phyloP scores from a whole-genome alignment of 768 basidiomycete species.

The Sistotremastrum suecicum region DNA sequence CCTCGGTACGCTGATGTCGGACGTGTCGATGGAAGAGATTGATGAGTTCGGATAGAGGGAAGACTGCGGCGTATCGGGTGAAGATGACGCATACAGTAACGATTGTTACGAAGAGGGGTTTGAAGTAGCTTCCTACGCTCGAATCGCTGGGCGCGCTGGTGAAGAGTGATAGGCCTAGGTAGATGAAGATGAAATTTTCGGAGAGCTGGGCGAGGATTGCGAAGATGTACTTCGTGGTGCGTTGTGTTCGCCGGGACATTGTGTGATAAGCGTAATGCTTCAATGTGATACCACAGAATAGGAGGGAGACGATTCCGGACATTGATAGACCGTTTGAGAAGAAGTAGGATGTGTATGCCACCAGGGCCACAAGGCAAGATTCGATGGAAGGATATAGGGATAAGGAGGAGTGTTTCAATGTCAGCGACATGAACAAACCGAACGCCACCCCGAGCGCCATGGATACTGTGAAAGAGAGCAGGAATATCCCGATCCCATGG shows the following conservation, averaged over 20 bases:
- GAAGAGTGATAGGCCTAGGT: slow-evolving; percentile 94
- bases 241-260: slow-evolving; percentile 91
- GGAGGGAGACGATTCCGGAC: slow-evolving; percentile 92
- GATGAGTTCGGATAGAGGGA: slow-evolving; percentile 89
- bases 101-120: slow-evolving; percentile 88
- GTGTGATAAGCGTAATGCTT: slow-evolving; percentile 99
- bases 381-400: slow-evolving; percentile 85
- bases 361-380: slow-evolving; percentile 88
- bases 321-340: slow-evolving; percentile 93
- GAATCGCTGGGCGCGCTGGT: slow-evolving; percentile 70
- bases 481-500: slow-evolving; percentile 94
- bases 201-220: slow-evolving; percentile 85
- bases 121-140: slow-evolving; percentile 73
- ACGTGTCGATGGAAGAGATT: slow-evolving; percentile 81
- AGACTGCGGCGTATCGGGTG: slow-evolving; percentile 90
- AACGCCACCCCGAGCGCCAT: slow-evolving; percentile 90
- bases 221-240: slow-evolving; percentile 92
- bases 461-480: slow-evolving; percentile 87
- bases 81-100: slow-evolving; percentile 87
- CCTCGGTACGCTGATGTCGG: slow-evolving; percentile 76
- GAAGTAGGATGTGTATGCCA: slow-evolving; percentile 96
- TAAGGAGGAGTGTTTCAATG: slow-evolving; percentile 89
- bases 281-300: slow-evolving; percentile 97
- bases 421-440: slow-evolving; percentile 79
- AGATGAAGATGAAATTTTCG: slow-evolving; percentile 99